phyloP scores from a whole-genome alignment of 2,329 filamentous ascomycete genomes.

The Pseudonectria foliicola region DNA sequence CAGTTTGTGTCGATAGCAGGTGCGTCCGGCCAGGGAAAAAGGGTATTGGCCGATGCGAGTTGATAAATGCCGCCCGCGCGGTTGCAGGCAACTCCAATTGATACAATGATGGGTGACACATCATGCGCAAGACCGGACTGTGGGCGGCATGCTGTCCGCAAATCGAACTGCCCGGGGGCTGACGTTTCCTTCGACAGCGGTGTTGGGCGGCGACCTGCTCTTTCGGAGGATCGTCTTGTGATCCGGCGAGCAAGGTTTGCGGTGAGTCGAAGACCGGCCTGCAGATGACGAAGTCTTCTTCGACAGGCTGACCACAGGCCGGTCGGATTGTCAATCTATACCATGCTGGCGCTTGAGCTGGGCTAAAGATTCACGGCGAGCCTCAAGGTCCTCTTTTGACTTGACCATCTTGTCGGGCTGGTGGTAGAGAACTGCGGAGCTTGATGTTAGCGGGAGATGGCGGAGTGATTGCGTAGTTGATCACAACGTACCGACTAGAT shows the following conservation, averaged over 20 bases:
- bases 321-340: constrained; percentile 90
- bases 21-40: not conserved
- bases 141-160: constrained; percentile 31
- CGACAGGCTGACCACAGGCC: constrained; percentile 49
- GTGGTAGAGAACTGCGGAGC: constrained; percentile 49
- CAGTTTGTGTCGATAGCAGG: no score
- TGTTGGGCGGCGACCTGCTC: constrained; percentile 29
- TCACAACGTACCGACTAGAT: constrained; percentile 77
- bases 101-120: constrained; percentile 16
- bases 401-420: constrained; percentile 64
- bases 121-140: constrained; percentile 33
- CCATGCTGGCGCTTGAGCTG: constrained; percentile 96
- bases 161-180: constrained; percentile 36
- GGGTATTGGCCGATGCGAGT: not conserved
- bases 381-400: constrained; percentile 88
- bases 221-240: constrained; percentile 39
- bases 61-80: not conserved
- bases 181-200: constrained; percentile 29
- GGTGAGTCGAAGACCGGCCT: constrained; percentile 53
- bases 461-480: not conserved
- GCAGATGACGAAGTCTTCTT: constrained; percentile 44
- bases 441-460: constrained; percentile 4
- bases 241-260: constrained; percentile 32
- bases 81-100: constrained; percentile 1
- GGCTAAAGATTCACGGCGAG: constrained; percentile 94